Base-by-base conservation (phyloP, 108 stramenopile species). In the Cylindrotheca closterium region DNA sequence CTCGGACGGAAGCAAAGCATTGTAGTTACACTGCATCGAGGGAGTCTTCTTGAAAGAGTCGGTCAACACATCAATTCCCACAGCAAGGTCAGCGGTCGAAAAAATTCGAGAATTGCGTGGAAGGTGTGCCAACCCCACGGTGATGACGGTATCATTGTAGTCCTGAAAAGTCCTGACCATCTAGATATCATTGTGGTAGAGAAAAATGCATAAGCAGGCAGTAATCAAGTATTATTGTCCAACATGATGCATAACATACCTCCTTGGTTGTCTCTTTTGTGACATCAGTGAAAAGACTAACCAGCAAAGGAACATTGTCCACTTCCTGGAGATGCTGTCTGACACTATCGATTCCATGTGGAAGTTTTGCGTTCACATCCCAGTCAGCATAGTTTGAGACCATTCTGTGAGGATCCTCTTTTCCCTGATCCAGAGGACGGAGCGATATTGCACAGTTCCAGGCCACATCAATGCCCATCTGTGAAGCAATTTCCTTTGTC, bases 381-480 rank as follows among this genome's bases (percentile, higher is more conserved):
- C 97, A 98, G 64, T 98, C 97, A 2, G 97, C 97, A 60, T 98
- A 98, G 30, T 79, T 78, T 1, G 88, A 90, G 33, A 82, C 83
- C 93, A 97, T 96, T 54, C 97, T 63, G 76, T 94, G 91, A 0
- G 81, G 72, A 65, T 98, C 97, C 47, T 80, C 77, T 55, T 87
- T 70, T 12, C 85, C 85, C 24, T 75, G 76, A 23, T 88, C 87
- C 55, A 97, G 69, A 10, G 96, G 83, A 30, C 82, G 60, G 24
- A 98, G 68, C 0, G 91, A 93, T 32, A 98, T 97, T 4, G 96
- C 96, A 59, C 94, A 95, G 60, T 98, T 98, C 96, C 95, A 97
- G 25, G 92, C 92, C 2, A 94, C 89, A 57, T 96, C 94, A 19
- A 98, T 96, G 51, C 96, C 96, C 91, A 97, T 95, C 65, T 97